Evolutionary conservation across 345 rosid species (phyloP).

Genomic region (Pistacia vera): DNA sequence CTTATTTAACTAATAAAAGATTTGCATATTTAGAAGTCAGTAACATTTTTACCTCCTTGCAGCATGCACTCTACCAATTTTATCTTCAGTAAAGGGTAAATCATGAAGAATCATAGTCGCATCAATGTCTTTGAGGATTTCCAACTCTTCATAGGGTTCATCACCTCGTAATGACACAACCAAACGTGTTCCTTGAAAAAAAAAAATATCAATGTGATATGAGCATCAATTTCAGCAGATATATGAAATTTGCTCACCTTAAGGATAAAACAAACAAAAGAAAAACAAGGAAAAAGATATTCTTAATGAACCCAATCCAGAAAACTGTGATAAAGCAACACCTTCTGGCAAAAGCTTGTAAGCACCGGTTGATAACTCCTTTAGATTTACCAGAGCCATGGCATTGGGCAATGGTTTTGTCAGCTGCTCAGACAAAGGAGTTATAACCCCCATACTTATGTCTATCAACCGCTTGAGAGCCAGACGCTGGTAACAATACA

Average conservation of each 20-base stretch:
- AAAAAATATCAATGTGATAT: neutral
- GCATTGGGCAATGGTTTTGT: constrained; percentile 95
- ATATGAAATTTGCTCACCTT: neutral
- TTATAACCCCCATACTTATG: constrained; percentile 88
- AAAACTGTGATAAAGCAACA: constrained; percentile 30
- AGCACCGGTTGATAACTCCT: constrained; percentile 87
- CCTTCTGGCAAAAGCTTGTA: constrained; percentile 98
- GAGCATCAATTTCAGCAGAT: neutral
- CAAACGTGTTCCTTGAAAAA: constrained; percentile 79
- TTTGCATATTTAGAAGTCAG: constrained; percentile 4
- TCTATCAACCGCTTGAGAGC: constrained; percentile 94
- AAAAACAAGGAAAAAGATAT: constrained; percentile 8
- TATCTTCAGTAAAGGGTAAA: constrained; percentile 69
- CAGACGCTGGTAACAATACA: constrained; percentile 59
- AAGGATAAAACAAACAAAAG: neutral
- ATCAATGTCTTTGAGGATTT: constrained; percentile 68
- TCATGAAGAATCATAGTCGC: constrained; percentile 87
- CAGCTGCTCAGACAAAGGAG: constrained; percentile 93
- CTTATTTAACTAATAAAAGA: neutral
- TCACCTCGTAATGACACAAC: constrained; percentile 85
- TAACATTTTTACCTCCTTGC: constrained; percentile 76
- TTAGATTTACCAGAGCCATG: constrained; percentile 86
- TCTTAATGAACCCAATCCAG: neutral
- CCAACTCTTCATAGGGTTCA: constrained; percentile 73
- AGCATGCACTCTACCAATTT: constrained; percentile 87